Evolutionary conservation across 169 alveolate genomes (phyloP), one percentile per base, ranked within the genome.

Genomic region (Babesia ovata): DNA sequence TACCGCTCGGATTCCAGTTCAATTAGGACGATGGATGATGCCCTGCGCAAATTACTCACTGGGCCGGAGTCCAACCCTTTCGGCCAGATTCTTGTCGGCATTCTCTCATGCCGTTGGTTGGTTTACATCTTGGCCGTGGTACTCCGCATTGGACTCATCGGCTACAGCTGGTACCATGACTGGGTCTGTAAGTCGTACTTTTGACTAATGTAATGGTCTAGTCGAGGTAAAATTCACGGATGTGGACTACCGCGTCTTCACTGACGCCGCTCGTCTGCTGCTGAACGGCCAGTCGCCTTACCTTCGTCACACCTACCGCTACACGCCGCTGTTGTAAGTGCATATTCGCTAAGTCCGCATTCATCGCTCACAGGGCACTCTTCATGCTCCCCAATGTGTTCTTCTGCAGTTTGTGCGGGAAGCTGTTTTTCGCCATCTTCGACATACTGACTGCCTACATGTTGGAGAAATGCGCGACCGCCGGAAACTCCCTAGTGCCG

Each of bases 241-340:
- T 82, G 90, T 97, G 54, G 99, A 98, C 92, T 98, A 98, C 88
- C 66, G 92, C 70, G 99, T 97, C 26, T 97, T 90, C 85, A 88
- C 98, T 28, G 99, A 98, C 88, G 99, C 99, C 39, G 99, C 99
- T 22, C 84, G 85, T 36, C 92, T 93, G 82, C 95, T 97, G 17
- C 77, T 91, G 21, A 84, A 91, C 44, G 98, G 98, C 28, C 93
- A 92, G 49, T 95, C 99, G 16, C 99, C 99, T 14, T 98, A 95
- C 86, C 91, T 90, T 48, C 91, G 99, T 62, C 98, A 96, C 69
- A 97, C 99, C 7, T 98, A 97, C 86, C 89, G 99, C 72, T 98
- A 98, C 87, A 95, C 99, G 14, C 99, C 99, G 0, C 56, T 98
- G 45, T 76, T 97, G 83, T 87, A 26, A 73, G 88, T 60, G 26